A percentile compares a stretch with the other conserved stretches of the same genome.
These are phyloP conservation scores for Penicillium sp. DNA, from an alignment of 2,329 filamentous ascomycete genomes.

Conservation along the genomic window DNA sequence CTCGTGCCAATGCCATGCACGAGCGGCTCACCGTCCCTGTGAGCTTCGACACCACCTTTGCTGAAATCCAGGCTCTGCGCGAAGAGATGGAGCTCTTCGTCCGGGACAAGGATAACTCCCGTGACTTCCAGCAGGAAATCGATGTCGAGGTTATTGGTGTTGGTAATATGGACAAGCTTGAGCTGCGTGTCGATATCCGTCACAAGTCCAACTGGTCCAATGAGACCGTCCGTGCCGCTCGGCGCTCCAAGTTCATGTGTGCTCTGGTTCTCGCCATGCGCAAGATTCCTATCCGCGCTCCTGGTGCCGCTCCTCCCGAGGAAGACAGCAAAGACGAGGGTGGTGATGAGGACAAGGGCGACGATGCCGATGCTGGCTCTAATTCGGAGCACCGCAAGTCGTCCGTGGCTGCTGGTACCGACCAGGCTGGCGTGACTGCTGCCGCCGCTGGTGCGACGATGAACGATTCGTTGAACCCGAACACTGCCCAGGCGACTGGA, in stretches of 20 bases:
- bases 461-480: conserved; percentile 6
- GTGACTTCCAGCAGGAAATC: conserved; percentile 86
- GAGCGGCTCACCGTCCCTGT: conserved; percentile 76
- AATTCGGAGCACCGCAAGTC: conserved; percentile 10
- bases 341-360: conserved; percentile 47
- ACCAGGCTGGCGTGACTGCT: conserved; percentile 2
- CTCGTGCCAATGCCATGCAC: conserved; percentile 84
- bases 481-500: conserved; percentile 28
- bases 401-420: not conserved
- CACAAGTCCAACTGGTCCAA: conserved; percentile 95
- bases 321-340: conserved; percentile 50
- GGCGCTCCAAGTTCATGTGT: conserved; percentile 95
- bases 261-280: conserved; percentile 79
- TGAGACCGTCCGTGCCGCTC: conserved; percentile 70
- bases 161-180: conserved; percentile 79
- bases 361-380: conserved; percentile 10
- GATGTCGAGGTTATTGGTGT: conserved; percentile 72
- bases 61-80: conserved; percentile 81
- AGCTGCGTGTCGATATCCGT: conserved; percentile 74
- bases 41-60: conserved; percentile 79
- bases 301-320: conserved; percentile 62
- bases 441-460: conserved; percentile 9
- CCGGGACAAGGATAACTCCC: conserved; percentile 71
- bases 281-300: conserved; percentile 77
- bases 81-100: conserved; percentile 83